Percentiles rank a stretch among this genome's conserved stretches.
Conservation (phyloP, 1,139 yeast genomes). For the Arxiozyma heterogenica region DNA sequence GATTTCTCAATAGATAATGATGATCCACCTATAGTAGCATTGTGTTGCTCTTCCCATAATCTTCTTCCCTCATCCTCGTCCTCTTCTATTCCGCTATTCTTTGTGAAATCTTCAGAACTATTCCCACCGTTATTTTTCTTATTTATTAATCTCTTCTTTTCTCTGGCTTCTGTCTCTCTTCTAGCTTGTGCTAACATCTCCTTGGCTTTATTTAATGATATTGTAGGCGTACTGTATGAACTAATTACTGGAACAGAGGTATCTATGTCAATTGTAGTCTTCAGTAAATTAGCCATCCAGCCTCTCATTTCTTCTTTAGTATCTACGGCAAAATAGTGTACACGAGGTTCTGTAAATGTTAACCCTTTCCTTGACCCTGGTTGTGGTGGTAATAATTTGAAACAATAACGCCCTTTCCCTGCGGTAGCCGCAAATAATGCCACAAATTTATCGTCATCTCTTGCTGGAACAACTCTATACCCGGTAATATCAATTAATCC, state of each 20-base stretch:
- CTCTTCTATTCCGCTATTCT: neutral
- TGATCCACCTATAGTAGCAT: neutral
- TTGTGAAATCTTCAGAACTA: neutral
- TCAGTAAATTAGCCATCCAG: conserved; percentile 93
- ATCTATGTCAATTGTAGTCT: conserved; percentile 93
- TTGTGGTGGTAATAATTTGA: conserved; percentile 91
- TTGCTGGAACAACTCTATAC: conserved; percentile 76
- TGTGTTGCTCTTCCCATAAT: conserved; percentile 22
- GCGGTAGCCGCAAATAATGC: conserved; percentile 87
- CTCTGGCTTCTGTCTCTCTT: conserved; percentile 57
- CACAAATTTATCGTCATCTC: conserved; percentile 64
- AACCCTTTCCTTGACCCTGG: conserved; percentile 94
- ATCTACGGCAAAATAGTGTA: conserved; percentile 93
- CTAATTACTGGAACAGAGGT: conserved; percentile 90
- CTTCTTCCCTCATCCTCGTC: conserved; percentile 20
- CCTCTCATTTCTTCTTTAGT: conserved; percentile 82
- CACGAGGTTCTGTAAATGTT: conserved; percentile 92
- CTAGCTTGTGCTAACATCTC: conserved; percentile 75
- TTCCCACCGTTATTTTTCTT: conserved; percentile 15
- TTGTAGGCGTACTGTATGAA: conserved; percentile 90
- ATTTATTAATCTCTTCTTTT: conserved; percentile 35
- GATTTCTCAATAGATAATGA: conserved; percentile 2
- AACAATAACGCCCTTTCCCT: conserved; percentile 86
- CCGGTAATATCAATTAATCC: conserved; percentile 95
- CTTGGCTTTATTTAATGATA: conserved; percentile 77